Conservation (phyloP, 139 green algal species). For the Chlamydomonas sp. region DNA sequence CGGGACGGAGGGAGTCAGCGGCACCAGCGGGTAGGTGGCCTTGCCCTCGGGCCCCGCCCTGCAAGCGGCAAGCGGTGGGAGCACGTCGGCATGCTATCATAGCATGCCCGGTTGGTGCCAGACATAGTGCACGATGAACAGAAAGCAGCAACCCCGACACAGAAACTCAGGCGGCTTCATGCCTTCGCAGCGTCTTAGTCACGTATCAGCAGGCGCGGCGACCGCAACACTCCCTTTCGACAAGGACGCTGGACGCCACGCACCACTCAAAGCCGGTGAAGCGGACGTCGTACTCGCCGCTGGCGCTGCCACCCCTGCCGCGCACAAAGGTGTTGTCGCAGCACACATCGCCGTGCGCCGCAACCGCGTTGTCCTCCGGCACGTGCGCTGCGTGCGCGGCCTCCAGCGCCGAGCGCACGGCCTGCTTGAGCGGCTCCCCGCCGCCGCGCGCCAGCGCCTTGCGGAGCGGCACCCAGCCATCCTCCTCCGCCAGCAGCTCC, state of each 20-base stretch:
- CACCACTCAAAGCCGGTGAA: not conserved
- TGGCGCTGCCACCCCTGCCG: not conserved
- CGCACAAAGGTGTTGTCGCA: not conserved
- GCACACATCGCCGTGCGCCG: not conserved
- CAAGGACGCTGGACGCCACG: not conserved
- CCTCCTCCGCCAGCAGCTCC: constrained; percentile 1
- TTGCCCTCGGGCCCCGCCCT: not conserved
- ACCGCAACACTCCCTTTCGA: not conserved
- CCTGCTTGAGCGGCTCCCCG: not conserved
- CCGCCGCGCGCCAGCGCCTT: not conserved
- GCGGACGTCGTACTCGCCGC: not conserved
- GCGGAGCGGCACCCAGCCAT: not conserved
- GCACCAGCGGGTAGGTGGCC: not conserved
- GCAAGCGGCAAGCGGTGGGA: not conserved
- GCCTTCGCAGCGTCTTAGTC: not conserved
- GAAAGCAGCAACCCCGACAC: no score
- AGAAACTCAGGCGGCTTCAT: no score
- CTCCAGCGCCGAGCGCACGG: not conserved
- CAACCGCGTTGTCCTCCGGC: no score
- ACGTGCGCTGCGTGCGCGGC: not conserved
- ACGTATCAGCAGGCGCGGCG: not conserved
- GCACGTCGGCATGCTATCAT: not conserved
- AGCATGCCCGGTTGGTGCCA: not conserved
- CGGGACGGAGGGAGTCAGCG: not conserved
- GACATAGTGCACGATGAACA: no score